Evolutionary conservation across 1,284 basidiomycete species (phyloP).

Genomic region (Fistulina hepatica): DNA sequence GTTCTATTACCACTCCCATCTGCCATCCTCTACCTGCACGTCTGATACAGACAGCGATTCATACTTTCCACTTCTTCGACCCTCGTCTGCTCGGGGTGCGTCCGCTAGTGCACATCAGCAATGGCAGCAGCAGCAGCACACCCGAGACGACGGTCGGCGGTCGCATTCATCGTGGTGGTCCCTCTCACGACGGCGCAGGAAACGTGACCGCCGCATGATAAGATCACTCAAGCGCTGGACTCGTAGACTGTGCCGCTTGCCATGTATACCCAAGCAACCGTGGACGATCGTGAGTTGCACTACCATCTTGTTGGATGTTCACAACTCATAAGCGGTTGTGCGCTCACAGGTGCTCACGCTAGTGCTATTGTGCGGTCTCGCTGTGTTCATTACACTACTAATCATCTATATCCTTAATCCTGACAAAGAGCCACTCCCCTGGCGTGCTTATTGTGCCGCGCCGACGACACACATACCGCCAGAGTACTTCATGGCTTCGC

Average conservation of each 20-base stretch:
- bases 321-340: too few relatives aligned
- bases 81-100: constrained; percentile 25
- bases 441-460: constrained; percentile 83
- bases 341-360: constrained; percentile 55
- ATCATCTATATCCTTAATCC: constrained; percentile 91
- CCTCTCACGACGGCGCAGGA: constrained; percentile 30
- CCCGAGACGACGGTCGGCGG: constrained; percentile 34
- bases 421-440: constrained; percentile 90
- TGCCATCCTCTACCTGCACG: constrained; percentile 38
- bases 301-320: constrained; percentile 6
- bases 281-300: constrained; percentile 58
- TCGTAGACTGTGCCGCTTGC: constrained; percentile 54
- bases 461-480: constrained; percentile 36
- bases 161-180: constrained; percentile 49
- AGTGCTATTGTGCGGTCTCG: constrained; percentile 61
- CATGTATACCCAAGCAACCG: constrained; percentile 71
- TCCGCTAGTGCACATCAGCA: constrained; percentile 19
- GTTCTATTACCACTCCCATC: constrained; percentile 30
- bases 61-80: constrained; percentile 42
- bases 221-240: constrained; percentile 43
- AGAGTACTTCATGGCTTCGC: constrained; percentile 27
- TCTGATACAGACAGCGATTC: constrained; percentile 61
- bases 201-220: constrained; percentile 29
- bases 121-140: neutral
- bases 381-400: constrained; percentile 67